A percentile compares a stretch with the other conserved stretches of the same genome.
Conservation (phyloP, 176 grass and related monocot species). For the Musa schizocarpa region DNA sequence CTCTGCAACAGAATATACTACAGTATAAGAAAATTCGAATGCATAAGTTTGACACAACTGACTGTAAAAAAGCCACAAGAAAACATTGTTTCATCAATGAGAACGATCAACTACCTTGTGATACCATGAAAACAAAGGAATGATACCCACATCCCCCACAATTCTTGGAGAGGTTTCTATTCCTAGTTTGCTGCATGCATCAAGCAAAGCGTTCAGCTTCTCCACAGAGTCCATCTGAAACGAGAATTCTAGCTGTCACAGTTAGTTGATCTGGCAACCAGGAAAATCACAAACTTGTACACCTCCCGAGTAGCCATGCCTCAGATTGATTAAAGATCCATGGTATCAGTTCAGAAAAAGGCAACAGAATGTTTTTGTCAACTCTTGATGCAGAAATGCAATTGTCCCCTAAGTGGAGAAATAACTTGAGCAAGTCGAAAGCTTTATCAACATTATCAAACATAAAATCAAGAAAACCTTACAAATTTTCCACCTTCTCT, state of each 20-base stretch:
- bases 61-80: conserved; percentile 1
- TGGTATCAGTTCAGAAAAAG: too few species aligned
- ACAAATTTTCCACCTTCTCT: conserved; percentile 65
- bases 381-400: conserved; percentile 16
- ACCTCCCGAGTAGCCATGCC: background rate
- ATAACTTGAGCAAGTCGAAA: background rate
- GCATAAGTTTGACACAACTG: conserved; percentile 4
- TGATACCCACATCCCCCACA: conserved; percentile 75
- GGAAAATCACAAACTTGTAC: background rate
- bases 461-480: conserved; percentile 21
- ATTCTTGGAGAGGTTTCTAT: conserved; percentile 72
- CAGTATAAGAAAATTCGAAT: conserved; percentile 21
- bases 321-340: background rate
- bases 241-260: conserved; percentile 30
- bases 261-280: background rate
- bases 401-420: background rate
- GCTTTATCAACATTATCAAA: background rate
- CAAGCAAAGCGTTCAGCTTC: conserved; percentile 95
- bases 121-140: conserved; percentile 96
- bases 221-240: conserved; percentile 93
- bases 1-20: conserved; percentile 47
- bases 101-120: conserved; percentile 57
- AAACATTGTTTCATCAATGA: background rate
- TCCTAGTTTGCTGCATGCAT: conserved; percentile 83
- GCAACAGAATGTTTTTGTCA: too few species aligned